Percentiles rank a stretch among this genome's conserved stretches.
phyloP scores from a whole-genome alignment of 257 asterid species.

The Anisodus acutangulus region DNA sequence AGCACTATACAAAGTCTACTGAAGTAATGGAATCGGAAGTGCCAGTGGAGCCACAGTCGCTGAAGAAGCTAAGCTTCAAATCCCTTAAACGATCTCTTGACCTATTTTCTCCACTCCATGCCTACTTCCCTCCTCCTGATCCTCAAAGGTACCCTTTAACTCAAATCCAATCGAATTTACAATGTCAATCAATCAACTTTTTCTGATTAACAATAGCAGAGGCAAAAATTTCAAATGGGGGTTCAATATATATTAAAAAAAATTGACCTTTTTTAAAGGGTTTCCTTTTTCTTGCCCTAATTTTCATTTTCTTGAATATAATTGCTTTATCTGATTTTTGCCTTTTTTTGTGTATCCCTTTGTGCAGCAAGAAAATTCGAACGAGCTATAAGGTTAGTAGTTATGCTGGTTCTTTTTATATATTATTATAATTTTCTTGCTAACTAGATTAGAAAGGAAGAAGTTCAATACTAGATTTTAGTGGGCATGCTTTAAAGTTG shows the following conservation, averaged over 20 bases:
- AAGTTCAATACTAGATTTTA: background rate
- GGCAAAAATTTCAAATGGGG: too few species aligned
- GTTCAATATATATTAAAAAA: too few species aligned
- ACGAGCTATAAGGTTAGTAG: conserved; percentile 62
- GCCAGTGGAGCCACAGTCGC: conserved; percentile 89
- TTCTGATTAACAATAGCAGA: too few species aligned
- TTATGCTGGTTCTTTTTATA: conserved; percentile 22
- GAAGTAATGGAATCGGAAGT: conserved; percentile 62
- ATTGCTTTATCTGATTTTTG: too few species aligned
- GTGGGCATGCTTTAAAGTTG: background rate
- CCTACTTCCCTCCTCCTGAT: conserved; percentile 76
- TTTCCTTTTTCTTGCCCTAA: background rate
- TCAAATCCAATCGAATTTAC: background rate
- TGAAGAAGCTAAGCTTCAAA: conserved; percentile 86
- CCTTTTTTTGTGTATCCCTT: background rate
- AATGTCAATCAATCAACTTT: too few species aligned
- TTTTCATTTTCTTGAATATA: too few species aligned
- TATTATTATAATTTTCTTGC: background rate
- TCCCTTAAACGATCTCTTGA: conserved; percentile 89
- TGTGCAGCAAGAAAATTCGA: conserved; percentile 91
- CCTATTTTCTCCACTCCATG: conserved; percentile 80
- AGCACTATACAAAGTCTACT: too few species aligned
- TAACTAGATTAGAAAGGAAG: background rate
- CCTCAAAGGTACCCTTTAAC: conserved; percentile 61
- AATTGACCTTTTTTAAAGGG: background rate